phyloP scores from a whole-genome alignment of 164 flowering plant species.

The Buxus sempervirens region DNA sequence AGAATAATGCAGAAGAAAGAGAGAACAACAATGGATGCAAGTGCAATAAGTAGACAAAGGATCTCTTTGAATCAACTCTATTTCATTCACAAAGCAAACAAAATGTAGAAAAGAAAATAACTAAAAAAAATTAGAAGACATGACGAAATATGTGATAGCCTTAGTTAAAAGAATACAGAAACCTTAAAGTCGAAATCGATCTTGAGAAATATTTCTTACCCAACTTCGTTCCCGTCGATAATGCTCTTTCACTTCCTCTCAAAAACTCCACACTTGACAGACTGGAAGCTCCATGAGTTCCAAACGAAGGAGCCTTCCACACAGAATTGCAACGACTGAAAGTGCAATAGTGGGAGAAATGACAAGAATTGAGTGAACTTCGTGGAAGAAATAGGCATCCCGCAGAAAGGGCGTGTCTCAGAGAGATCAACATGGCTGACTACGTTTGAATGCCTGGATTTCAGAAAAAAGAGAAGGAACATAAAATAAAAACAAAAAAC shows the following conservation, averaged over 20 bases:
- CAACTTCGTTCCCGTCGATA: constrained; percentile 63
- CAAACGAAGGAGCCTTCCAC: constrained; percentile 8
- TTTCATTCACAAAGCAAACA: too few species aligned
- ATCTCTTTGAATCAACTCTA: too few species aligned
- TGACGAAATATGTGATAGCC: not conserved
- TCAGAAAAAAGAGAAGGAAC: too few species aligned
- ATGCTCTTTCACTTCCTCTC: constrained; percentile 45
- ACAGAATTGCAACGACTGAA: constrained; percentile 1
- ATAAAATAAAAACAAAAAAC: too few species aligned
- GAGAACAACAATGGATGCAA: too few species aligned
- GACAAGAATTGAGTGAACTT: constrained; percentile 19
- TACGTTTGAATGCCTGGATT: too few species aligned
- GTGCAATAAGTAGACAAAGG: too few species aligned
- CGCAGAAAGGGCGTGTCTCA: constrained; percentile 30
- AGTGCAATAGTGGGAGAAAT: constrained; percentile 25
- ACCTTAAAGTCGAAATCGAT: not conserved
- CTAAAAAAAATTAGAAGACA: too few species aligned
- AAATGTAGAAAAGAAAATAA: too few species aligned
- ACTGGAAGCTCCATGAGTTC: constrained; percentile 2
- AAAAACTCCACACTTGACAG: constrained; percentile 21
- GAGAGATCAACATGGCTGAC: constrained; percentile 36
- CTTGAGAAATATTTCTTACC: constrained; percentile 22
- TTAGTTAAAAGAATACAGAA: not conserved
- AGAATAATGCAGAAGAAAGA: too few species aligned
- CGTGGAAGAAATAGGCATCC: constrained; percentile 29